Evolutionary conservation across 2,329 filamentous ascomycete species (phyloP).

Genomic region (Colletotrichum camelliae): DNA sequence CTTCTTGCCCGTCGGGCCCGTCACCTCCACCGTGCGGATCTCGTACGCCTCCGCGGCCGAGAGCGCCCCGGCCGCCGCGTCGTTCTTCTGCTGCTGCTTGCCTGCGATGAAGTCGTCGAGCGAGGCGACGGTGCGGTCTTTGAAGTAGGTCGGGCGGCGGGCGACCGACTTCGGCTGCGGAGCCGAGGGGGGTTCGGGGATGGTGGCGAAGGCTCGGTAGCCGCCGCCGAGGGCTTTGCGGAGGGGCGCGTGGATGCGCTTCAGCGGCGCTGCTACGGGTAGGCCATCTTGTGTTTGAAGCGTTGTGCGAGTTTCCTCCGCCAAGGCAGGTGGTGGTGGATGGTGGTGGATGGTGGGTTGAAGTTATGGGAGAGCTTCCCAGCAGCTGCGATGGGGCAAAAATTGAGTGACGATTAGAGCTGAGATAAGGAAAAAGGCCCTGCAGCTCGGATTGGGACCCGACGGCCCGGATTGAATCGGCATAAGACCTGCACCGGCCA

Average conservation of each 20-base stretch:
- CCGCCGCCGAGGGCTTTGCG: constrained; percentile 42
- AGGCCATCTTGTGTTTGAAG: constrained; percentile 36
- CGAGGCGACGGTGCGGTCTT: constrained; percentile 60
- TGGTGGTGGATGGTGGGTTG: not conserved
- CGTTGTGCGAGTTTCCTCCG: not conserved
- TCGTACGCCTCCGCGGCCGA: constrained; percentile 61
- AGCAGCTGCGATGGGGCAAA: constrained; percentile 7
- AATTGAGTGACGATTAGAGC: constrained; percentile 2
- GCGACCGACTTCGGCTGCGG: constrained; percentile 23
- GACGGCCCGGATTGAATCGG: constrained; percentile 23
- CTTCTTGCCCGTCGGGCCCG: constrained; percentile 65
- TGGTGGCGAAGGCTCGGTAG: constrained; percentile 51
- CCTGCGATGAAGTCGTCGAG: constrained; percentile 63
- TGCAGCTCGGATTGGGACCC: constrained; percentile 6
- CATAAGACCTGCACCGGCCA: not conserved
- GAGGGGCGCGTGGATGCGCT: constrained; percentile 46
- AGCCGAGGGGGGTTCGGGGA: constrained; percentile 32
- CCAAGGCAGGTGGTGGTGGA: not conserved
- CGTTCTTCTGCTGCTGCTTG: constrained; percentile 24
- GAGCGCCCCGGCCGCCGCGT: constrained; percentile 23
- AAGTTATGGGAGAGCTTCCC: not conserved
- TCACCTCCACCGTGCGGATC: constrained; percentile 66
- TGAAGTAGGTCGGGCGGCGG: constrained; percentile 61
- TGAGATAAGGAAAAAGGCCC: constrained; percentile 2
- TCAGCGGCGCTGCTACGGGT: constrained; percentile 40